Evolutionary conservation across 1,139 yeast species (phyloP), one percentile per base, ranked within the genome.

Genomic region (Taiozyma sp.): DNA sequence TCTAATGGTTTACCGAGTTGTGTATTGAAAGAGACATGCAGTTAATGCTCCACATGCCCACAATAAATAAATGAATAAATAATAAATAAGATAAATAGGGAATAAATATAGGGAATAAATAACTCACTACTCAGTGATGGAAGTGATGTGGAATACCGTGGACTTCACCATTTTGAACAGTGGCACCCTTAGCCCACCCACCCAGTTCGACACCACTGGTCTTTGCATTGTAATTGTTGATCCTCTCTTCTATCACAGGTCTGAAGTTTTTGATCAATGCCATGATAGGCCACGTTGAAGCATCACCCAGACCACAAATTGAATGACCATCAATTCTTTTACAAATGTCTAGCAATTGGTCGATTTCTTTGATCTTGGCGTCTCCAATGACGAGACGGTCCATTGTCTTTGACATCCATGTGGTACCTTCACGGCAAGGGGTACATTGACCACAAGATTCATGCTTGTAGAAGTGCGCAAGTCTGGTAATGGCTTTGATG

Each of bases 371-470:
- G 63, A 79, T 83, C 56, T 80, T 77, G 48, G 95, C 96, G 74
- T 87, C 93, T 48, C 96, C 96, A 54, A 71, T 73, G 54, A 74
- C 79, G 69, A 89, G 80, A 67, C 96, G 80, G 66, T 85, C 87
- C 96, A 88, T 88, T 80, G 87, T 84, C 71, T 81, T 85, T 56
- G 79, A 76, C 59, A 88, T 74, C 87, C 93, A 88, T 34, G 96
- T 85, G 46, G 96, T 89, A 56, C 96, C 96, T 74, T 89, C 96
- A 71, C 96, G 84, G 73, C 96, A 89, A 54, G 96, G 96, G 16
- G 96, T 88, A 75, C 96, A 88, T 73, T 88, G 96, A 56, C 96
- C 96, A 73, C 96, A 88, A 12, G 95, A 86, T 76, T 88, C 96
- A 70, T 88, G 96, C 74, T 85, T 87, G 75, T 87, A 89, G 69